Evolutionary conservation across 352 stramenopile species (phyloP), one percentile per base, ranked within the genome.

Genomic region (Pythium dissotocum): DNA sequence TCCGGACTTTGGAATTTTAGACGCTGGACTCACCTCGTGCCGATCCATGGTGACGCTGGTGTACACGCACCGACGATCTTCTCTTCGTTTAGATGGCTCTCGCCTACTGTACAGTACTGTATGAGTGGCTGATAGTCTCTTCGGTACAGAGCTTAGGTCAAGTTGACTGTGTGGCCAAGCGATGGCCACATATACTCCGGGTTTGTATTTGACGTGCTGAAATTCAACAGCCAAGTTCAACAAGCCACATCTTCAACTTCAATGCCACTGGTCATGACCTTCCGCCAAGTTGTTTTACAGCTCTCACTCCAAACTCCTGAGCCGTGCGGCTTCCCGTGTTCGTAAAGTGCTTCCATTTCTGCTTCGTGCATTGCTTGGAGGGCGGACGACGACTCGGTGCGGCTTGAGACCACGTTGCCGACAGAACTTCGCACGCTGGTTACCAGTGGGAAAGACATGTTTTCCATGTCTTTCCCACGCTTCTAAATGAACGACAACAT

Each of bases 191-290:
- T 4, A 6, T 48, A 36, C 4, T 4, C 33, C 8, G 33, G 4
- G 33, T 8, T 42, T 42, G 36, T 10, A 10, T 10, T 14, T 4
- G n/a, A n/a, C 7, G 44, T 52, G 44, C 44, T 30, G 2, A 30
- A 52, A 28, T 52, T 52, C 44, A 52, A 52, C 44, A 28, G 18
- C 44, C 30, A 52, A 21, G 18, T 52, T 52, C 44, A 52, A 52
- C n/a, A 14, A 52, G n/a, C 44, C 21, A 24, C 44, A 52, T 9
- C 44, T 52, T 52, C 44, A 52, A 52, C 44, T 52, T 52, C 44
- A 52, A 52, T 52, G 6, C 21, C 44, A 52, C 44, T 52, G n/a
- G 44, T n/a, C 9, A 10, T 42, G 36, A 42, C 36, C 36, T 10
- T 42, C 36, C 36, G 36, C 36, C 44, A 52, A 52, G 21, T n/a